Evolutionary conservation across 768 basidiomycete species (phyloP).

Genomic region (Suillus cothurnatus): DNA sequence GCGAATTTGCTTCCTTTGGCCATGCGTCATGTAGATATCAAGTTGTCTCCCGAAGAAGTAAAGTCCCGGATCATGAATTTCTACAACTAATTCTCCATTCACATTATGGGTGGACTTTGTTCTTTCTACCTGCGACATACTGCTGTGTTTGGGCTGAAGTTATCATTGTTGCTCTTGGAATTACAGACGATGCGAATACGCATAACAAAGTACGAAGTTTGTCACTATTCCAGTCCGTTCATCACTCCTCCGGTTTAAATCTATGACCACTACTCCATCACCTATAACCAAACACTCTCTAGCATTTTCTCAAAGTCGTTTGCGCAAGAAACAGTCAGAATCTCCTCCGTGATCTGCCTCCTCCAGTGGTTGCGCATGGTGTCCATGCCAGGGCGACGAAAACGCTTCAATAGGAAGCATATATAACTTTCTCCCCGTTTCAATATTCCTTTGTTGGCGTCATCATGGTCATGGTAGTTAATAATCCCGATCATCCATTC

Average conservation of each 20-base stretch:
- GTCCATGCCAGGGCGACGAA: not conserved
- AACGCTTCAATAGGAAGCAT: conserved; percentile 7
- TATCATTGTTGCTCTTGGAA: not conserved
- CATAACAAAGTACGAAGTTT: not conserved
- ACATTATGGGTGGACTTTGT: not conserved
- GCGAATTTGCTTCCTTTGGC: conserved; percentile 8
- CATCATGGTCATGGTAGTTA: not conserved
- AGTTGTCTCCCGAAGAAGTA: conserved; percentile 72
- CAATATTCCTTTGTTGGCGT: not conserved
- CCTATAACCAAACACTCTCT: not conserved
- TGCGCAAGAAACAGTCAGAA: not conserved
- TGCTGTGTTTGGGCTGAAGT: not conserved
- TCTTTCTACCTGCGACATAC: not conserved
- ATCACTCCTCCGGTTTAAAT: not conserved
- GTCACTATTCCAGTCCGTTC: not conserved
- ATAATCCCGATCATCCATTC: conserved; percentile 9
- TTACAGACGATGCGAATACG: not conserved
- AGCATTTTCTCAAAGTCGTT: not conserved
- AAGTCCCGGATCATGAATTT: conserved; percentile 68
- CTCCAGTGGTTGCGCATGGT: not conserved
- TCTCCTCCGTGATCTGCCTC: conserved; percentile 1
- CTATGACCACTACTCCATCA: not conserved
- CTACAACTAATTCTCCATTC: conserved; percentile 39
- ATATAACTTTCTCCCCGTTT: not conserved
- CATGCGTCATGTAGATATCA: conserved; percentile 63